Percentiles rank a stretch among this genome's conserved stretches.
Evolutionary conservation across 2,329 filamentous ascomycete species (phyloP).

Genomic region (Trichoderma koningii): DNA sequence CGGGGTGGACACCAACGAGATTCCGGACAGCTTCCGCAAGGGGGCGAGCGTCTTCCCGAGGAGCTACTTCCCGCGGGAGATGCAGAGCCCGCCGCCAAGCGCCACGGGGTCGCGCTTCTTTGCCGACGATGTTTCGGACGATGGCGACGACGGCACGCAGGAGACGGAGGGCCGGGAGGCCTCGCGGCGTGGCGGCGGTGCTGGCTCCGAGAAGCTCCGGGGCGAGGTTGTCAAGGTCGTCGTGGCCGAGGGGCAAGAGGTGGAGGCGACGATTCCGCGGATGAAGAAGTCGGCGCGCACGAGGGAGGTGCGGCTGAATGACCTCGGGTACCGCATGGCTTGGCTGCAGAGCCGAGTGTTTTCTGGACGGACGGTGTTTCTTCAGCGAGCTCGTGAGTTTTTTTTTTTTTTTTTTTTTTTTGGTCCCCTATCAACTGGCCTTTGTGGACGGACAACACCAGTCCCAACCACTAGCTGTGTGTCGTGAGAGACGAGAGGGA

Average conservation of each 20-base stretch:
- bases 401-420: background rate
- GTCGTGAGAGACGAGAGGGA: background rate
- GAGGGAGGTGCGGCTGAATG: conserved; percentile 89
- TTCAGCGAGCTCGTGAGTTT: conserved; percentile 85
- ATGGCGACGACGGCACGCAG: conserved; percentile 46
- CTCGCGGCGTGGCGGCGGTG: conserved; percentile 36
- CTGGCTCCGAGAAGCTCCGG: conserved; percentile 29
- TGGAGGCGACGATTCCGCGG: conserved; percentile 73
- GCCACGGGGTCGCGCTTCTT: conserved; percentile 76
- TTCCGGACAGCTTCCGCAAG: conserved; percentile 92
- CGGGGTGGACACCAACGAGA: conserved; percentile 89
- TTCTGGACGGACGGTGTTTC: conserved; percentile 79
- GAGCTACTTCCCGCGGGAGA: conserved; percentile 89
- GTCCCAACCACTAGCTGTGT: background rate
- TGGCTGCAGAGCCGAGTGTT: conserved; percentile 96
- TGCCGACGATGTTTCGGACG: conserved; percentile 62
- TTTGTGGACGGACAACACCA: no score
- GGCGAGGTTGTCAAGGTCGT: conserved; percentile 61
- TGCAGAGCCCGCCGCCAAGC: conserved; percentile 80
- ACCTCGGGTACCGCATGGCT: conserved; percentile 91
- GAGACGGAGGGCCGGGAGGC: conserved; percentile 52
- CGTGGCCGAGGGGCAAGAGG: conserved; percentile 67
- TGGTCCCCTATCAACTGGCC: background rate
- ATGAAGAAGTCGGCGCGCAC: conserved; percentile 69
- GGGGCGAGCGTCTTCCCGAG: conserved; percentile 86